Evolutionary conservation across 148 eudicot genomes (phyloP), one percentile per base, ranked within the genome.

Genomic region (Heliosperma pusillum): DNA sequence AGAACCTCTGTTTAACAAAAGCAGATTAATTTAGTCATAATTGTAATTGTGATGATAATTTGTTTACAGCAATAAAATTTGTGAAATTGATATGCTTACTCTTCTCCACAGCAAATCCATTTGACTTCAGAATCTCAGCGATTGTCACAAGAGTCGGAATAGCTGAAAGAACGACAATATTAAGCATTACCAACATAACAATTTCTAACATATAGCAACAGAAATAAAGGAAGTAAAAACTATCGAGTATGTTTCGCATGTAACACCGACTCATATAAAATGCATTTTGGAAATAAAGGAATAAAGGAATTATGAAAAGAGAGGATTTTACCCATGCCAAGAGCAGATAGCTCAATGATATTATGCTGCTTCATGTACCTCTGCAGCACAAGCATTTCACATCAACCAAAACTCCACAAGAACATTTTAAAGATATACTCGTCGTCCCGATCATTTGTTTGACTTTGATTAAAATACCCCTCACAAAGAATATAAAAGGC

Each of bases 71-170:
- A 21, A 11, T 19, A 42, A 16, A 74, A 15, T 44, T 62, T 33
- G 15, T 3, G 26, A n/a, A 3, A 61, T 8, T 19, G 1, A 13
- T 8, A 13, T 13, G 50, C 85, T 78, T 76, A 87, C 90, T 73
- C 71, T 74, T 83, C 76, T 85, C 81, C 52, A 77, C 72, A 4
- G 86, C 90, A 25, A 78, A 16, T 22, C 88, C 90, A 69, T 82
- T 85, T 6, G 81, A 67, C 82, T 88, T 88, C 59, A 85, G 82
- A 62, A 85, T 85, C 77, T 83, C 87, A 29, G 84, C 79, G 64
- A 85, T 88, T 47, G 82, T 80, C 19, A 85, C 88, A 10, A 77
- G 87, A 59, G 87, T 85, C 16, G 90, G 90, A 29, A 85, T 88
- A 52, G 90, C 90, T 88, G 86, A 12, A 27, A 27, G 73, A 13